Evolutionary conservation across 176 grass and related monocot genomes (phyloP).

Genomic region (Aegilops speltoides): DNA sequence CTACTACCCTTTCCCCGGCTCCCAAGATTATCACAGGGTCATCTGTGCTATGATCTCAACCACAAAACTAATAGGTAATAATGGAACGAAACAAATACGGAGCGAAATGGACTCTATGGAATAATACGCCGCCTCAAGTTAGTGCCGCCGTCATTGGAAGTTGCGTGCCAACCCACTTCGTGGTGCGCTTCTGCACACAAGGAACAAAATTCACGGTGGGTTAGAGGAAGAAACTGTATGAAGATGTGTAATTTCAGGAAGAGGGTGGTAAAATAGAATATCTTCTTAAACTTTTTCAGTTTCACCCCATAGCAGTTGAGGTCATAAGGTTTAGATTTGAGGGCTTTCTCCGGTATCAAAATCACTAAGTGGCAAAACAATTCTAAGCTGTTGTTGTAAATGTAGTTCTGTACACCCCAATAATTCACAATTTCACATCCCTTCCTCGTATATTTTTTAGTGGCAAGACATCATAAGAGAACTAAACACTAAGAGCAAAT

Average conservation of each 20-base stretch:
- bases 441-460: background rate
- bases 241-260: background rate
- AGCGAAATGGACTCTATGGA: conserved; percentile 44
- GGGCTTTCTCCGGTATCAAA: background rate
- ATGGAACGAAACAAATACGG: conserved; percentile 49
- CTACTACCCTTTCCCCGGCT: conserved; percentile 38
- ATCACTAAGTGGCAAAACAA: background rate
- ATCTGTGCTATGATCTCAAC: conserved; percentile 55
- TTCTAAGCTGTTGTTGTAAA: background rate
- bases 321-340: background rate
- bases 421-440: background rate
- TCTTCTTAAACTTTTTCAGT: background rate
- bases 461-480: background rate
- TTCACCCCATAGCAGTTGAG: background rate
- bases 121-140: conserved; percentile 47
- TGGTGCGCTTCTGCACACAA: conserved; percentile 55
- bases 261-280: background rate
- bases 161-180: conserved; percentile 74
- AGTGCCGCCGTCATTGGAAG: conserved; percentile 57
- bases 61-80: conserved; percentile 53
- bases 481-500: background rate
- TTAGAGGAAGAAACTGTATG: background rate
- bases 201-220: background rate
- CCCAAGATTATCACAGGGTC: conserved; percentile 37
- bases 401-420: background rate